phyloP scores from a whole-genome alignment of 192 early-diverging fungal species.

The Podila horticola region DNA sequence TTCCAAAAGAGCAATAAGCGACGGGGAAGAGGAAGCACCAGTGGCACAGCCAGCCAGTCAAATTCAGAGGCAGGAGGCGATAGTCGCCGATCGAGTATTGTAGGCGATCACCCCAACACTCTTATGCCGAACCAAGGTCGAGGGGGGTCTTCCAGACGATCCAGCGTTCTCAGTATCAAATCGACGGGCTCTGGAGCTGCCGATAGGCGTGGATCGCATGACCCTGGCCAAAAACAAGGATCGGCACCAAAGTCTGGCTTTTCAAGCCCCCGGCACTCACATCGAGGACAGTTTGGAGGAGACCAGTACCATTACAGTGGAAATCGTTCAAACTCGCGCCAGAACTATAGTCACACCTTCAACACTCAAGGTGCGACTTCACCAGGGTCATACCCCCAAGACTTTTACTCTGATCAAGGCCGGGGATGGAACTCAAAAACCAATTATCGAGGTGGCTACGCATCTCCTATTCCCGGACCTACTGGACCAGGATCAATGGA shows the following conservation, averaged over 20 bases:
- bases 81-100: conserved; percentile 33
- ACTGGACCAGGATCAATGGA: conserved; percentile 2
- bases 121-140: conserved; percentile 13
- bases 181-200: conserved; percentile 17
- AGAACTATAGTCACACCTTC: conserved; percentile 1
- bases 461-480: neutral
- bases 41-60: conserved; percentile 8
- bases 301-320: neutral
- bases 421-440: conserved; percentile 31
- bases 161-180: conserved; percentile 34
- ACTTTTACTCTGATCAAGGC: conserved; percentile 5
- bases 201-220: conserved; percentile 22
- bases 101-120: conserved; percentile 1
- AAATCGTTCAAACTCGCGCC: neutral
- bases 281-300: neutral
- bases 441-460: conserved; percentile 15
- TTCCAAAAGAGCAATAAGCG: conserved; percentile 36
- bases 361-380: conserved; percentile 13
- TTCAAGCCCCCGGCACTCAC: neutral
- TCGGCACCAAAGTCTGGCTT: neutral
- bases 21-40: conserved; percentile 18
- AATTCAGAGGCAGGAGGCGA: conserved; percentile 25
- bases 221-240: conserved; percentile 20
- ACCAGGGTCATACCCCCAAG: conserved; percentile 2
- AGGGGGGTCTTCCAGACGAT: conserved; percentile 27